Evolutionary conservation across 768 basidiomycete genomes (phyloP).

Genomic region (Strobilomyces confusus): DNA sequence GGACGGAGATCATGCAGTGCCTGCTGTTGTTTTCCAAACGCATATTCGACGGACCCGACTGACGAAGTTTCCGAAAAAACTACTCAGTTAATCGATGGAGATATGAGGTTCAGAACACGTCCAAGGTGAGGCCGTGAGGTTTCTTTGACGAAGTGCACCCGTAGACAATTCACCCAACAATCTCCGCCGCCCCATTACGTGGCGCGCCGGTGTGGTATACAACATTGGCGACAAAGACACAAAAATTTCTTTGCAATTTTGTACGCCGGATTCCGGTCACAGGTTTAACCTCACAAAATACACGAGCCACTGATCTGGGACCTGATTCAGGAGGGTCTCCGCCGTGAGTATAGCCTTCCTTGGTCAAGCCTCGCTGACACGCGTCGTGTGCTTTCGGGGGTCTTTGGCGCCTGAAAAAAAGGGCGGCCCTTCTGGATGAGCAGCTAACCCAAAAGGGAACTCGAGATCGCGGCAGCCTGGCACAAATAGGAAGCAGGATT

Average conservation of each 20-base stretch:
- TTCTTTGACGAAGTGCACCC: conserved; percentile 1
- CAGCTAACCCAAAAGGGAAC: conserved; percentile 48
- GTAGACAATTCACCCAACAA: conserved; percentile 17
- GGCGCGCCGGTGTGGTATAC: conserved; percentile 11
- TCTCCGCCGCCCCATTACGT: conserved; percentile 27
- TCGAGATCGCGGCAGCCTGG: conserved; percentile 40
- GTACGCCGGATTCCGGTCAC: conserved; percentile 8
- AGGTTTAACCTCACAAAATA: conserved; percentile 20
- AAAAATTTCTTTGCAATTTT: conserved; percentile 16
- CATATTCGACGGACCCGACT: conserved; percentile 21
- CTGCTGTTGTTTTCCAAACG: neutral
- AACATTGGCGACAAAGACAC: conserved; percentile 9
- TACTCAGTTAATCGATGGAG: conserved; percentile 8
- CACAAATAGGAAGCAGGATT: conserved; percentile 40
- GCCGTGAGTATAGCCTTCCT: conserved; percentile 31
- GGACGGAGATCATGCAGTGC: conserved; percentile 13
- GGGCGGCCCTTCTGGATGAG: conserved; percentile 11
- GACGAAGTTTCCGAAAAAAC: neutral
- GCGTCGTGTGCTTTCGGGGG: conserved; percentile 26
- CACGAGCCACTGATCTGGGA: conserved; percentile 17
- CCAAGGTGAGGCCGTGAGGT: conserved; percentile 9
- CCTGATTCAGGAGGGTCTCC: conserved; percentile 12
- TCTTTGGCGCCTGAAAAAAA: conserved; percentile 26
- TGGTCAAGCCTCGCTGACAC: conserved; percentile 25
- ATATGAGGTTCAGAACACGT: conserved; percentile 5